A percentile compares a stretch with the other conserved stretches of the same genome.
Evolutionary conservation across 257 asterid genomes (phyloP).

Genomic region (Salvia hispanica): DNA sequence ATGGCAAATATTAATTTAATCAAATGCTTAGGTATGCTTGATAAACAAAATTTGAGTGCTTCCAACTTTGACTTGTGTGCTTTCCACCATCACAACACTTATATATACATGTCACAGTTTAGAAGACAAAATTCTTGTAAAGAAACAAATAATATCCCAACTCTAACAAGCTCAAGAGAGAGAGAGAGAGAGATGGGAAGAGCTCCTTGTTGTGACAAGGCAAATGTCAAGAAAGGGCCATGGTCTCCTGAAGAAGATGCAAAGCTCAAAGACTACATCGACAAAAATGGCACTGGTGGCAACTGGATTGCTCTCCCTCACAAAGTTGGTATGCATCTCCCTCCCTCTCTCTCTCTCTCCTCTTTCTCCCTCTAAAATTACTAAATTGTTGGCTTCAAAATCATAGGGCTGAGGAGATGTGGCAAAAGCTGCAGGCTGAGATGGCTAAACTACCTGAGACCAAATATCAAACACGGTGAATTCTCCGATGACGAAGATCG

Average conservation of each 20-base stretch:
- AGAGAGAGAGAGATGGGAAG: conserved; percentile 67
- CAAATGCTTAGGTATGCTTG: background rate
- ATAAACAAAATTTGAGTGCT: conserved; percentile 36
- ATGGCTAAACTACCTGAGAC: conserved; percentile 90
- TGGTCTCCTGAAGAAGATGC: conserved; percentile 96
- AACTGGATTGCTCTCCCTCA: conserved; percentile 89
- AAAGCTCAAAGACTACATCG: conserved; percentile 63
- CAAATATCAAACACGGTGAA: conserved; percentile 81
- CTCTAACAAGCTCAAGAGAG: conserved; percentile 22
- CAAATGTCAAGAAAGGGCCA: conserved; percentile 84
- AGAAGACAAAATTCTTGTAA: background rate
- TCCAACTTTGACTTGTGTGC: conserved; percentile 55
- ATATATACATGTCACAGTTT: conserved; percentile 10
- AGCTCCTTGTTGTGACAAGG: conserved; percentile 90
- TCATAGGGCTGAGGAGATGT: conserved; percentile 63
- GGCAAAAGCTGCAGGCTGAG: conserved; percentile 87
- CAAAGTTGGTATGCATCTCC: conserved; percentile 52
- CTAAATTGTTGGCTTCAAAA: no score
- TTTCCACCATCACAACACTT: conserved; percentile 29
- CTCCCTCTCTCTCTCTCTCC: background rate
- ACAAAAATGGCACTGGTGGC: conserved; percentile 74
- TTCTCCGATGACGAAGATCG: conserved; percentile 72
- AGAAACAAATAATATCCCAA: conserved; percentile 30
- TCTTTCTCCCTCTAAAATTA: background rate
- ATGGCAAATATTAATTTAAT: background rate